Conservation (phyloP, 1,139 yeast species). For the Saccharomyces uvarum region DNA sequence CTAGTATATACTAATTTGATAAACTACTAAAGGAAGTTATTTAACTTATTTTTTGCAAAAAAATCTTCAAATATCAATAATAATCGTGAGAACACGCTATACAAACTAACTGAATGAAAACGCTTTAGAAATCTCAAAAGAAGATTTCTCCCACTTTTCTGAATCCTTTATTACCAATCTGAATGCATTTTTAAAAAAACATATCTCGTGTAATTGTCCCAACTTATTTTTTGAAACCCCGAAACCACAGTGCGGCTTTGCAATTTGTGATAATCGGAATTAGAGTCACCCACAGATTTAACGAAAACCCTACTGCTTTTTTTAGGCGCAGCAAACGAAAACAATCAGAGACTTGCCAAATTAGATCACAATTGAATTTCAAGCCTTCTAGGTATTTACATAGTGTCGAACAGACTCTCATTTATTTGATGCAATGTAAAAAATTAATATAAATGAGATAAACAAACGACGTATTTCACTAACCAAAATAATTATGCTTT, state of each 20-base stretch:
- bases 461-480: neutral
- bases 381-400: neutral
- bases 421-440: neutral
- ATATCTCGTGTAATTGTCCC: neutral
- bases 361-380: neutral
- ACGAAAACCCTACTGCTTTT: neutral
- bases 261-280: neutral
- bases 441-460: neutral
- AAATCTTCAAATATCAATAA: too few species aligned
- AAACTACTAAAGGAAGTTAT: neutral
- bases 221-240: neutral
- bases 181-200: neutral
- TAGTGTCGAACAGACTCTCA: neutral
- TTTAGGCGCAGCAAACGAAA: neutral
- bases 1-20: neutral
- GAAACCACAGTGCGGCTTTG: conserved; percentile 1
- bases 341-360: neutral
- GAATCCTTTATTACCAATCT: neutral
- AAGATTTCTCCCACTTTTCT: neutral
- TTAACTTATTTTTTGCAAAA: too few species aligned
- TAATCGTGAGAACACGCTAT: too few species aligned
- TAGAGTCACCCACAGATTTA: neutral
- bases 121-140: neutral
- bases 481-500: too few species aligned
- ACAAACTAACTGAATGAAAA: neutral